A percentile compares a stretch with the other conserved stretches of the same genome.
Evolutionary conservation across 2,329 filamentous ascomycete genomes (phyloP).

Genomic region (Pseudogymnoascus sp.): DNA sequence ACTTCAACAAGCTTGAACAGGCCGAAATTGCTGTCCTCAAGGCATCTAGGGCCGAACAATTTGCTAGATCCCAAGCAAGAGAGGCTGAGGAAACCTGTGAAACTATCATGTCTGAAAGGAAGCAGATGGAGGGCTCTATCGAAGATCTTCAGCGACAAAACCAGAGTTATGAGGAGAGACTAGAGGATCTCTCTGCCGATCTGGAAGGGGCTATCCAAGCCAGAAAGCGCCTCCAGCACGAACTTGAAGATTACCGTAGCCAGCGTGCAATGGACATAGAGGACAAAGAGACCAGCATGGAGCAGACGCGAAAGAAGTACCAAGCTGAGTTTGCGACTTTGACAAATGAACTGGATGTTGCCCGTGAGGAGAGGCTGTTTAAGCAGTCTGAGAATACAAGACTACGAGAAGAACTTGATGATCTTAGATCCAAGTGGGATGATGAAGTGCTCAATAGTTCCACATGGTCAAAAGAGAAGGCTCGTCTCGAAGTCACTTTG

Average conservation of each 20-base stretch:
- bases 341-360: constrained; percentile 86
- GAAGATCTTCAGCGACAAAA: constrained; percentile 88
- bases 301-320: constrained; percentile 96
- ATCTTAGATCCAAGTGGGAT: constrained; percentile 93
- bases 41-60: constrained; percentile 84
- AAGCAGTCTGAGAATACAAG: constrained; percentile 81
- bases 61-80: constrained; percentile 80
- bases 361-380: constrained; percentile 80
- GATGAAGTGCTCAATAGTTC: constrained; percentile 96
- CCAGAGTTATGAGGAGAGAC: constrained; percentile 80
- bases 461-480: constrained; percentile 97
- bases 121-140: constrained; percentile 78
- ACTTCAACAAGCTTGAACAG: constrained; percentile 94
- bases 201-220: constrained; percentile 77
- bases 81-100: constrained; percentile 90
- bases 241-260: constrained; percentile 93
- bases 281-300: constrained; percentile 91
- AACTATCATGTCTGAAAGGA: constrained; percentile 82
- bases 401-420: constrained; percentile 91
- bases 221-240: constrained; percentile 91
- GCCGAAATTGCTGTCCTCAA: constrained; percentile 94
- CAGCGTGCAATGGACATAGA: constrained; percentile 94
- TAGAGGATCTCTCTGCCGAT: constrained; percentile 88
- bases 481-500: constrained; percentile 80
- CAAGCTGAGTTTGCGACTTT: constrained; percentile 85